Evolutionary conservation across 805 yeast species (phyloP).

Genomic region (Wickerhamomyces rabaulensis): DNA sequence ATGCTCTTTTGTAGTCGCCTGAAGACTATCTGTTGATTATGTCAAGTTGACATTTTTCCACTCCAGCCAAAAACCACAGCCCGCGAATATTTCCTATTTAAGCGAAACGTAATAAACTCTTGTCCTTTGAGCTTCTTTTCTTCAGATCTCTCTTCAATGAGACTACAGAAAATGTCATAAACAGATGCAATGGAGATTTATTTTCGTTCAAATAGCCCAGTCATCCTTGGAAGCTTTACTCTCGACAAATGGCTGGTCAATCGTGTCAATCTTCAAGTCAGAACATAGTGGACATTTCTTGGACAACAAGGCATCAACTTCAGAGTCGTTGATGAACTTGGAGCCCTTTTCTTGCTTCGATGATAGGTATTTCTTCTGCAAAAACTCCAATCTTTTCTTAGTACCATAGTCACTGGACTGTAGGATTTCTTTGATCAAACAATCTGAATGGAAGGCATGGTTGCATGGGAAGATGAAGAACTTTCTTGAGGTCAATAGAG

Average conservation of each 20-base stretch:
- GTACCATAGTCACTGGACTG: slow-evolving; percentile 62
- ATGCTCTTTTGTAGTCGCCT: not conserved
- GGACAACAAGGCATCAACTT: slow-evolving; percentile 55
- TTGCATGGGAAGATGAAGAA: slow-evolving; percentile 85
- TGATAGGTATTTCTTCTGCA: slow-evolving; percentile 31
- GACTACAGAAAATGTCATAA: not conserved
- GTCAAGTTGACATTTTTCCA: not conserved
- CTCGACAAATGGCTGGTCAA: slow-evolving; percentile 58
- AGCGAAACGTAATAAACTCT: not conserved
- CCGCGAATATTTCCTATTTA: not conserved
- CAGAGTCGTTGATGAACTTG: slow-evolving; percentile 28
- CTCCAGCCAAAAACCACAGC: not conserved
- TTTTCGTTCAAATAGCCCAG: slow-evolving; percentile 34
- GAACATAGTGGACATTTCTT: slow-evolving; percentile 74
- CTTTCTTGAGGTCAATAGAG: slow-evolving; percentile 63
- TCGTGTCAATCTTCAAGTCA: slow-evolving; percentile 60
- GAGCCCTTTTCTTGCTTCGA: slow-evolving; percentile 22
- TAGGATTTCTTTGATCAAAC: slow-evolving; percentile 60
- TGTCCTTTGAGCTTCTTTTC: no score
- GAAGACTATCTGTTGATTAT: not conserved
- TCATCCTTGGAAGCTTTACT: slow-evolving; percentile 32
- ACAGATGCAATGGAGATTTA: not conserved
- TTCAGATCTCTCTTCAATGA: no score
- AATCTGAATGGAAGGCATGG: slow-evolving; percentile 86
- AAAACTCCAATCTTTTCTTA: slow-evolving; percentile 53